phyloP scores from a whole-genome alignment of 768 basidiomycete species.

The Cyclocybe aegerita region DNA sequence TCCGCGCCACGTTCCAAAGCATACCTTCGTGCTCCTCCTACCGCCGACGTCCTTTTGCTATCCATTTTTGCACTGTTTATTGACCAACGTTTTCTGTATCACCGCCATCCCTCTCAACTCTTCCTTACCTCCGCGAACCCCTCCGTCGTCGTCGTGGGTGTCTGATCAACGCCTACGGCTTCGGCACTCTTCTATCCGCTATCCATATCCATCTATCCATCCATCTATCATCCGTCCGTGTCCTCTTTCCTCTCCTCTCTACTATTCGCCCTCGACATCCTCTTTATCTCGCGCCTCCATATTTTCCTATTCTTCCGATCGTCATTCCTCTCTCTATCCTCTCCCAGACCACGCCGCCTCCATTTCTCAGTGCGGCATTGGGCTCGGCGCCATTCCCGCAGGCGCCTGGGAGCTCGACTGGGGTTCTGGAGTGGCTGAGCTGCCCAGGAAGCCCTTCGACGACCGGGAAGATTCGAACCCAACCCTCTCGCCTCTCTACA shows the following conservation, averaged over 20 bases:
- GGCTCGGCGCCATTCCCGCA: no score
- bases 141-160: conserved; percentile 22
- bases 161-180: conserved; percentile 25
- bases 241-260: conserved; percentile 3
- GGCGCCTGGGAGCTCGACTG: no score
- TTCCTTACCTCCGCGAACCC: conserved; percentile 10
- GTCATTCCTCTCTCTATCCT: conserved; percentile 18
- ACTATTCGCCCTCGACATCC: conserved; percentile 13
- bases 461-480: no score
- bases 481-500: no score
- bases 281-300: conserved; percentile 11
- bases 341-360: conserved; percentile 11
- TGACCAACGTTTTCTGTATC: conserved; percentile 20
- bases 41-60: conserved; percentile 16
- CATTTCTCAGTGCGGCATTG: not conserved
- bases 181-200: conserved; percentile 13
- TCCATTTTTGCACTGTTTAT: conserved; percentile 41
- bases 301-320: conserved; percentile 18
- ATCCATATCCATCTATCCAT: conserved; percentile 3
- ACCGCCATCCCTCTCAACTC: conserved; percentile 8
- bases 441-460: no score
- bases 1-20: conserved; percentile 18
- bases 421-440: no score
- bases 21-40: conserved; percentile 13
- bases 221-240: no score